A percentile compares a stretch with the other conserved stretches of the same genome.
phyloP scores from a whole-genome alignment of 169 alveolate species.

The Besnoitia besnoiti region DNA sequence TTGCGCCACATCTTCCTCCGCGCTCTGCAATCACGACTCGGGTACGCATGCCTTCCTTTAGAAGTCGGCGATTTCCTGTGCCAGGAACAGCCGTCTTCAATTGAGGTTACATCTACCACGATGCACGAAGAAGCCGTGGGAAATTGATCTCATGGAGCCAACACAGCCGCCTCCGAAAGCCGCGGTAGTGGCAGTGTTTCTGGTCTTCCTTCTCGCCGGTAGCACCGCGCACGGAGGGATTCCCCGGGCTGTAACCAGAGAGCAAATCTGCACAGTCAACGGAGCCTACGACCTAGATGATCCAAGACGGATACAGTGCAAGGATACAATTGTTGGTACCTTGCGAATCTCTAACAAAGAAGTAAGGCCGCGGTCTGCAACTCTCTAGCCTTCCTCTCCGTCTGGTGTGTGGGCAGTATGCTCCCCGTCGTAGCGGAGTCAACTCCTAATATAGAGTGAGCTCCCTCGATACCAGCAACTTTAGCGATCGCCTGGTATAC shows the following conservation, averaged over 20 bases:
- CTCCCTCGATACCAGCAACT: no score
- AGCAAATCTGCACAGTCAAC: slow-evolving; percentile 37
- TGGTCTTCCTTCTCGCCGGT: background rate
- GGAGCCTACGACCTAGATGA: slow-evolving; percentile 15
- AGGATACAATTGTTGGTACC: slow-evolving; percentile 1
- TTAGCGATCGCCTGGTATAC: no score
- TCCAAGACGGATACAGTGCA: slow-evolving; percentile 12
- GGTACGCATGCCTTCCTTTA: no score
- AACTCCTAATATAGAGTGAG: no score
- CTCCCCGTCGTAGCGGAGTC: no score
- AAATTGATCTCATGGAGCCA: background rate
- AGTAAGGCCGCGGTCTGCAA: background rate
- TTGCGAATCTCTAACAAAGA: slow-evolving; percentile 10
- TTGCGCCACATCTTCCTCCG: no score
- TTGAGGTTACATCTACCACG: no score
- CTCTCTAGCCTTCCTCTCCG: no score
- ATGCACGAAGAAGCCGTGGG: background rate
- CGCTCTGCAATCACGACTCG: no score
- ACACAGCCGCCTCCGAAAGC: background rate
- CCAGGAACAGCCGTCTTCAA: no score
- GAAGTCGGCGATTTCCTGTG: no score
- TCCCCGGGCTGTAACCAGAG: background rate
- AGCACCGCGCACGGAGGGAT: background rate
- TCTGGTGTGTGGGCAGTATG: no score
- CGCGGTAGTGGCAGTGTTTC: background rate